These are phyloP conservation scores for Solanum medicagineum DNA, from an alignment of 257 asterid species.

Conservation along the genomic window DNA sequence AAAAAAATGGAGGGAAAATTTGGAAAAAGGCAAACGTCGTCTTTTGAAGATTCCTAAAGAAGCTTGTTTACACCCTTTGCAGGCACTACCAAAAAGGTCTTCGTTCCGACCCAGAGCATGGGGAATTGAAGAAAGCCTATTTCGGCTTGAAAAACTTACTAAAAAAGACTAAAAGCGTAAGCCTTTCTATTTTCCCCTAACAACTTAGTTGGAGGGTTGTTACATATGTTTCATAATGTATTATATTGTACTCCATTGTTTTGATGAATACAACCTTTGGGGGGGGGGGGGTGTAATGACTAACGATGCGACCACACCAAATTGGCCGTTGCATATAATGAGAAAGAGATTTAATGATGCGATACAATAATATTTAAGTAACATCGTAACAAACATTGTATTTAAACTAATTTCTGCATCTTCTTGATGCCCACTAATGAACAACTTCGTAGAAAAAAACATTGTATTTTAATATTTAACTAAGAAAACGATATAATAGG, in stretches of 20 bases:
- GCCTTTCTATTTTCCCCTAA: background rate
- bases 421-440: background rate
- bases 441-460: background rate
- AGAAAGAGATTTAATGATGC: background rate
- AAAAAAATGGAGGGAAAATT: background rate
- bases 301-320: background rate
- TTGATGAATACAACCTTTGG: background rate
- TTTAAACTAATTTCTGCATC: background rate
- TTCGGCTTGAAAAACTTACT: slow-evolving; percentile 82
- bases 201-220: background rate
- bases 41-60: background rate
- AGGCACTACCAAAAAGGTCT: slow-evolving; percentile 97
- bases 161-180: slow-evolving; percentile 80
- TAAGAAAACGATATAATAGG: background rate
- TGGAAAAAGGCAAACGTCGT: background rate
- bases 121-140: slow-evolving; percentile 84
- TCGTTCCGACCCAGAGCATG: slow-evolving; percentile 89
- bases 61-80: background rate
- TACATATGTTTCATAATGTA: background rate
- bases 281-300: too few species aligned
- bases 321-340: background rate
- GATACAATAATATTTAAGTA: background rate
- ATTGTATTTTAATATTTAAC: background rate
- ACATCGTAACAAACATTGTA: background rate
- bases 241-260: background rate